Percentiles rank a stretch among this genome's conserved stretches.
Conservation (phyloP, 2,329 filamentous ascomycete species). For the Thelonectria rubi region DNA sequence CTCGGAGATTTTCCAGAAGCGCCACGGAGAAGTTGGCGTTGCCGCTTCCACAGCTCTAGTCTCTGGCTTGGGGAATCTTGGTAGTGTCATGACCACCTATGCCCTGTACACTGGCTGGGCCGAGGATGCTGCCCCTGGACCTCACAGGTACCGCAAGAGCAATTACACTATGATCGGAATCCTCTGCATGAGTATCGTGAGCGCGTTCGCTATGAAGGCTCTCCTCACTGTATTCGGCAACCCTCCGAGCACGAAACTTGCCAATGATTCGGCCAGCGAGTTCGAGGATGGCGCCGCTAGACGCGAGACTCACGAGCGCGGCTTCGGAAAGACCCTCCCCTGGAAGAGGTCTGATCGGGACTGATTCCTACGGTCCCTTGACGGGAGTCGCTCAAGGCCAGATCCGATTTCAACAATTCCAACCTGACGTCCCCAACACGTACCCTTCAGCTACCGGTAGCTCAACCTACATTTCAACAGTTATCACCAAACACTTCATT, state of each 20-base stretch:
- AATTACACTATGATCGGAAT: conserved; percentile 92
- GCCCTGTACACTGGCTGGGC: conserved; percentile 90
- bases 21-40: conserved; percentile 90
- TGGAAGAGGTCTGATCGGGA: conserved; percentile 46
- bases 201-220: conserved; percentile 73
- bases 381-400: conserved; percentile 9
- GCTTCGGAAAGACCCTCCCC: conserved; percentile 58
- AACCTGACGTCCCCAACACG: conserved; percentile 5
- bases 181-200: conserved; percentile 77
- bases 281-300: conserved; percentile 69
- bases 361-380: conserved; percentile 24
- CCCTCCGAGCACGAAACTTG: conserved; percentile 57
- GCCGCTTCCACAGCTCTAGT: conserved; percentile 87
- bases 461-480: conserved; percentile 50
- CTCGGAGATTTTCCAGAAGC: conserved; percentile 86
- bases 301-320: conserved; percentile 65
- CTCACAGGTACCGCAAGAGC: conserved; percentile 79
- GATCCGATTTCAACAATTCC: conserved; percentile 46
- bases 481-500: conserved; percentile 28
- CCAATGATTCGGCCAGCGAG: conserved; percentile 52
- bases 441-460: conserved; percentile 40
- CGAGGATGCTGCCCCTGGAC: conserved; percentile 73
- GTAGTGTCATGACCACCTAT: conserved; percentile 87
- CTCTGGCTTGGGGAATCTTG: conserved; percentile 86
- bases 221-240: conserved; percentile 69